phyloP scores from a whole-genome alignment of 345 rosid genomes.

The Alliaria petiolata region DNA sequence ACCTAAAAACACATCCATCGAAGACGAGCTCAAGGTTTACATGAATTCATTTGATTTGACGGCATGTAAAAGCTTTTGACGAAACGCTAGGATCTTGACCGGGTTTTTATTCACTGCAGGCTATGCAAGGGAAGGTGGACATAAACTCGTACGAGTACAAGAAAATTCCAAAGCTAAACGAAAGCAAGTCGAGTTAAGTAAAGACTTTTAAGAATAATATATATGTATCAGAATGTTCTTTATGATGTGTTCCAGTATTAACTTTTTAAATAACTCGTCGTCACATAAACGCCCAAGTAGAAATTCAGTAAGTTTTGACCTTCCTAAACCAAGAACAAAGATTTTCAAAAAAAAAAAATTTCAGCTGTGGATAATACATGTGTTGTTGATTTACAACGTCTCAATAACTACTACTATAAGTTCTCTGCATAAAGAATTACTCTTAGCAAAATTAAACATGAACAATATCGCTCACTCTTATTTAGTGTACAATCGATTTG shows the following conservation, averaged over 20 bases:
- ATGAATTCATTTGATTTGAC: not conserved
- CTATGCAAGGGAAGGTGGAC: constrained; percentile 74
- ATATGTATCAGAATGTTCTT: constrained; percentile 5
- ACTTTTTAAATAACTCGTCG: not conserved
- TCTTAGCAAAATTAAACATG: no score
- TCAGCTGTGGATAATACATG: no score
- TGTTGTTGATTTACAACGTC: no score
- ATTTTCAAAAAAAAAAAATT: not conserved
- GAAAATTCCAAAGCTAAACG: constrained; percentile 74
- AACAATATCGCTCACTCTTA: no score
- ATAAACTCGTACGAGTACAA: constrained; percentile 76
- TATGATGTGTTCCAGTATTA: not conserved
- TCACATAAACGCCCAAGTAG: not conserved
- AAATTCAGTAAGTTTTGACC: not conserved
- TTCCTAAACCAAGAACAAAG: not conserved
- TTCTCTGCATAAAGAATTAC: no score
- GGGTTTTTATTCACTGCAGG: constrained; percentile 35
- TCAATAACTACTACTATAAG: no score
- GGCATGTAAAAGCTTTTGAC: not conserved
- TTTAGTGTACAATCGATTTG: no score
- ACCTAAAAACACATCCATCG: constrained; percentile 70
- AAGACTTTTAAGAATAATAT: not conserved
- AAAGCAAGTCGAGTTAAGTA: constrained; percentile 39
- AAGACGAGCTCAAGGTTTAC: constrained; percentile 72
- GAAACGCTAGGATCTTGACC: not conserved